Conservation (phyloP, 1,139 yeast genomes). For the Protomyces pachydermus region DNA sequence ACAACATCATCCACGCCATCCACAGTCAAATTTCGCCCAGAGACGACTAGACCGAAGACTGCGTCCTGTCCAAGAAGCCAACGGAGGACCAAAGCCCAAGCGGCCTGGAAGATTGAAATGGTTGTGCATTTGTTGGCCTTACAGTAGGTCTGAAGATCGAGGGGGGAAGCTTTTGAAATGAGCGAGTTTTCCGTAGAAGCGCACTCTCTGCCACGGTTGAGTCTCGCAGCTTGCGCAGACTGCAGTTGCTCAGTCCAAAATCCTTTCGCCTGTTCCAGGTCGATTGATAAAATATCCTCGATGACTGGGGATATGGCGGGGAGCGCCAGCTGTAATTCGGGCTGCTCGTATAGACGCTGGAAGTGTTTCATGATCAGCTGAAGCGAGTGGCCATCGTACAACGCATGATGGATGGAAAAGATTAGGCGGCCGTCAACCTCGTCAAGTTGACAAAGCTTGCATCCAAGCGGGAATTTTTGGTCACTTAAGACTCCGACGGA, state of each 20-base stretch:
- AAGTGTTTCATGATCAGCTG: slow-evolving; percentile 30
- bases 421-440: neutral
- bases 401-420: slow-evolving; percentile 32
- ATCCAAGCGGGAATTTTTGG: slow-evolving; percentile 1
- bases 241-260: slow-evolving; percentile 8
- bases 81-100: slow-evolving; percentile 30
- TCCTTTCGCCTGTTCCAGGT: neutral
- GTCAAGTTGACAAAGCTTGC: neutral
- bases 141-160: neutral
- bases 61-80: slow-evolving; percentile 23
- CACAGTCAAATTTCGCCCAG: slow-evolving; percentile 26
- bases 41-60: slow-evolving; percentile 32
- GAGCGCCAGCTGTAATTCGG: neutral
- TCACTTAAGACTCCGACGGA: neutral
- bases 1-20: slow-evolving; percentile 30
- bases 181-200: neutral
- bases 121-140: slow-evolving; percentile 28
- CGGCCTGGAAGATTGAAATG: slow-evolving; percentile 31
- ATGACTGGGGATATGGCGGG: neutral
- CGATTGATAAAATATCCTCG: slow-evolving; percentile 1
- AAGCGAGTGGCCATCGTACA: slow-evolving; percentile 34
- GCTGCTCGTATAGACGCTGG: neutral
- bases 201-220: neutral
- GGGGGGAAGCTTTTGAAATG: neutral
- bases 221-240: neutral